Base-by-base conservation (phyloP, 2,329 filamentous ascomycete genomes). In the Talaromyces sp. region DNA sequence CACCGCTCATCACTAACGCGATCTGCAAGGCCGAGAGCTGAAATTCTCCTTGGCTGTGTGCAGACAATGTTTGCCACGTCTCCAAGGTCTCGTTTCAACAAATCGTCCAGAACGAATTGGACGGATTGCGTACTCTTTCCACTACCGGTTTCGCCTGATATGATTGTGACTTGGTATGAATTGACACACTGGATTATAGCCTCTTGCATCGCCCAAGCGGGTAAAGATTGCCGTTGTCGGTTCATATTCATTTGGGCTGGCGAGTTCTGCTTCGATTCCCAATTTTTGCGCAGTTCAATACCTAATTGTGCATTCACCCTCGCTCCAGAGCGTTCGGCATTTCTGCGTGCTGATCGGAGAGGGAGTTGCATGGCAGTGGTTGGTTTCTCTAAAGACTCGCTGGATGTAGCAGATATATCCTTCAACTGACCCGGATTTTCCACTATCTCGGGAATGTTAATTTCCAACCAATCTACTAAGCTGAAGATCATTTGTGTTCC, bases 81-180 rank as follows among this genome's bases (percentile, higher is more conserved):
- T 2, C 94, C 95, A 8, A 96, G 83, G 7, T 89, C 87, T 54
- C 86, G 84, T 67, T 86, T 84, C 71, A 97, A 96, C 68, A 98
- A 82, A 71, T 98, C 92, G 72, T 99, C 95, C 1, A 99, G 83
- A 51, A 99, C 85, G 77, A 98, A 99, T 76, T 99, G 95, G 38
- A 98, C 92, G 2, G 92, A 95, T 76, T 99, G 95, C 0, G 95
- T 98, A 58, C 92, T 97, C 78, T 99, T 99, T 74, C 95, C 95
- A 19, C 92, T 97, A 62, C 95, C 95, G 3, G 95, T 99, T 79
- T 98, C 95, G 70, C 95, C 95, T 51, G 93, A 96, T 71, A 99
- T 95, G 72, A 99, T 97, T 0, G 92, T 97, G 60, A 99, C 93
- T 76, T 97, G 90, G 72, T 94, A 88, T 4, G 84, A 81, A 49